Conservation (phyloP, 805 yeast species). For the Yamadazyma philogaea region DNA sequence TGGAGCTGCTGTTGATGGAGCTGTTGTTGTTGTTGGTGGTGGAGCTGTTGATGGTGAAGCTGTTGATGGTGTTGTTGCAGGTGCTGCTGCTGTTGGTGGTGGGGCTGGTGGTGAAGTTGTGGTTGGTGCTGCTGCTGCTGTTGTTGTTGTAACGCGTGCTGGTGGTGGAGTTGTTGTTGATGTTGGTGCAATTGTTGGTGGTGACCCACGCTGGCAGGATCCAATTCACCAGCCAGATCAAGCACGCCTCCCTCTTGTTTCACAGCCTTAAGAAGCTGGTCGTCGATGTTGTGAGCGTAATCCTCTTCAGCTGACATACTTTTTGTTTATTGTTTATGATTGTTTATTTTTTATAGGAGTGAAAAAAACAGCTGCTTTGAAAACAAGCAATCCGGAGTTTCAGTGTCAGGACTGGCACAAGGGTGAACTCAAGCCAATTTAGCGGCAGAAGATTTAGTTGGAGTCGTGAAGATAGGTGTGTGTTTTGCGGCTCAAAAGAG, state of each 20-base stretch:
- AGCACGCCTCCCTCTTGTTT: slow-evolving; percentile 30
- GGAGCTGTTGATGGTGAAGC: slow-evolving; percentile 12
- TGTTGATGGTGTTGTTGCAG: slow-evolving; percentile 7
- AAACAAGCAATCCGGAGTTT: too few species aligned
- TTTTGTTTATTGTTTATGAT: background rate
- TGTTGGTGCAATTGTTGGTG: slow-evolving; percentile 12
- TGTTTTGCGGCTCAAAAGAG: slow-evolving; percentile 12
- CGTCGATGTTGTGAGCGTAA: slow-evolving; percentile 37
- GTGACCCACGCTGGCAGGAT: background rate
- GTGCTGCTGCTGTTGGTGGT: slow-evolving; percentile 8
- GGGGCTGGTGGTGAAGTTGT: slow-evolving; percentile 1
- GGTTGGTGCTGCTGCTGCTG: slow-evolving; percentile 9
- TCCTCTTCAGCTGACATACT: slow-evolving; percentile 17
- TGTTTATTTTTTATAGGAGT: background rate
- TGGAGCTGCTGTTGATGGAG: slow-evolving; percentile 11
- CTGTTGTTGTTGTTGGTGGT: slow-evolving; percentile 6
- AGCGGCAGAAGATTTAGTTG: too few species aligned
- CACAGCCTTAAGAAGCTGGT: slow-evolving; percentile 39
- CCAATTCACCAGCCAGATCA: slow-evolving; percentile 4
- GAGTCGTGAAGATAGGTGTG: too few species aligned
- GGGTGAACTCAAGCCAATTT: too few species aligned
- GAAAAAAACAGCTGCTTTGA: too few species aligned
- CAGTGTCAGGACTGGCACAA: too few species aligned
- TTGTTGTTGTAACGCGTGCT: slow-evolving; percentile 9
- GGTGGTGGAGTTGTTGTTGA: slow-evolving; percentile 14